Conservation (phyloP, 1,284 basidiomycete genomes). For the Puccinia horiana region DNA sequence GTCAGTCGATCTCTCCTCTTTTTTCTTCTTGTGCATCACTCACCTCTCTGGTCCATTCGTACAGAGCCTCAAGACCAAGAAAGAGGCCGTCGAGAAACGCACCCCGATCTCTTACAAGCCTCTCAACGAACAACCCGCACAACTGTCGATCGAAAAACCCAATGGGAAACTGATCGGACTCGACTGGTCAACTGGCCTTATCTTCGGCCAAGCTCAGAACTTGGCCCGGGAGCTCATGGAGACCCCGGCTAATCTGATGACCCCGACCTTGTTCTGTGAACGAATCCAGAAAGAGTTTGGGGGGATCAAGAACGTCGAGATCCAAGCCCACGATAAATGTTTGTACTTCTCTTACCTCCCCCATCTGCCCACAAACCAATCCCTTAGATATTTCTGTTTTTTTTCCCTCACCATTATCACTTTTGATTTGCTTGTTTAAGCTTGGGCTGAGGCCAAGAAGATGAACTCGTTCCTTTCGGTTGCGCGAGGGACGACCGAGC, state of each 20-base stretch:
- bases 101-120: conserved; percentile 42
- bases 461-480: conserved; percentile 78
- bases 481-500: conserved; percentile 76
- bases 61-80: conserved; percentile 46
- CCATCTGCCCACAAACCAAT: neutral
- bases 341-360: neutral
- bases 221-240: conserved; percentile 79
- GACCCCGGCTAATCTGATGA: conserved; percentile 78
- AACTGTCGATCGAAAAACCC: conserved; percentile 35
- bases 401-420: conserved; percentile 69
- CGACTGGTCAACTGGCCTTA: conserved; percentile 45
- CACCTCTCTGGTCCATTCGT: neutral
- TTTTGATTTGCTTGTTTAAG: conserved; percentile 65
- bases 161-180: conserved; percentile 27
- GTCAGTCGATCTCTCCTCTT: conserved; percentile 10
- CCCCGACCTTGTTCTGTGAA: conserved; percentile 66
- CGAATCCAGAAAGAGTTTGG: conserved; percentile 71
- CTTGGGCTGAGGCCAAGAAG: conserved; percentile 43
- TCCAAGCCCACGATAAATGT: conserved; percentile 70
- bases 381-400: neutral
- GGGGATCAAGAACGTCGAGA: conserved; percentile 69
- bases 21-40: neutral
- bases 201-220: conserved; percentile 79
- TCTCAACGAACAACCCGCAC: neutral
- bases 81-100: conserved; percentile 32